A percentile compares a stretch with the other conserved stretches of the same genome.
These are phyloP conservation scores for Rhodofomes roseus DNA, from an alignment of 1,284 basidiomycete species.

Conservation along the genomic window DNA sequence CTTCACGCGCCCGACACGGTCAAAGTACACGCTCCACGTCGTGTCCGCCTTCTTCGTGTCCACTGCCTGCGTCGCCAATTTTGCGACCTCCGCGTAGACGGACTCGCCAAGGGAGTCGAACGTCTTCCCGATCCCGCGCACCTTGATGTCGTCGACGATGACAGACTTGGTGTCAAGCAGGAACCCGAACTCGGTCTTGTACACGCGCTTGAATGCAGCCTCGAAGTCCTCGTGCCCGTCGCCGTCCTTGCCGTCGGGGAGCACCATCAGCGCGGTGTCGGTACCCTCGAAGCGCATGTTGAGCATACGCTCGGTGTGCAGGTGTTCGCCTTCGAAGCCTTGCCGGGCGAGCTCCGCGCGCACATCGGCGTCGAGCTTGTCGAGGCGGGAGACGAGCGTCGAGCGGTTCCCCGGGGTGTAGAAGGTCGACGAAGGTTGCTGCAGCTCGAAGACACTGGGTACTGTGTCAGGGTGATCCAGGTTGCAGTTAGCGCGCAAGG, in stretches of 20 bases:
- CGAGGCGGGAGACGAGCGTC: conserved; percentile 59
- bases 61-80: conserved; percentile 41
- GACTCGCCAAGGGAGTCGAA: conserved; percentile 81
- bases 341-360: conserved; percentile 65
- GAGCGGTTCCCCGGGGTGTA: conserved; percentile 56
- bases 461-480: not conserved
- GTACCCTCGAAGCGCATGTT: conserved; percentile 94
- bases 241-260: conserved; percentile 51
- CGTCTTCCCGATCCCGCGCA: conserved; percentile 85
- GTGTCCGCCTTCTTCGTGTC: conserved; percentile 44
- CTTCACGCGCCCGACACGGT: conserved; percentile 64
- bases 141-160: conserved; percentile 91
- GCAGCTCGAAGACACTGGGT: conserved; percentile 73
- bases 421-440: conserved; percentile 81
- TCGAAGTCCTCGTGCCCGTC: conserved; percentile 73
- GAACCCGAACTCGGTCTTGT: conserved; percentile 91
- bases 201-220: conserved; percentile 71
- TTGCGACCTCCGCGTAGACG: conserved; percentile 70
- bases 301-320: conserved; percentile 77
- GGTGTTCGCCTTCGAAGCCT: conserved; percentile 72
- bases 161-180: conserved; percentile 76
- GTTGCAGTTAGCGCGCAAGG: not conserved
- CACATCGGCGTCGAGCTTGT: conserved; percentile 66
- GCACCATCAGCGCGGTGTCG: conserved; percentile 88
- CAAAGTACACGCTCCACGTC: conserved; percentile 75